A percentile compares a stretch with the other conserved stretches of the same genome.
phyloP scores from a whole-genome alignment of 106 monocot genomes.

The Narthecium ossifragum region DNA sequence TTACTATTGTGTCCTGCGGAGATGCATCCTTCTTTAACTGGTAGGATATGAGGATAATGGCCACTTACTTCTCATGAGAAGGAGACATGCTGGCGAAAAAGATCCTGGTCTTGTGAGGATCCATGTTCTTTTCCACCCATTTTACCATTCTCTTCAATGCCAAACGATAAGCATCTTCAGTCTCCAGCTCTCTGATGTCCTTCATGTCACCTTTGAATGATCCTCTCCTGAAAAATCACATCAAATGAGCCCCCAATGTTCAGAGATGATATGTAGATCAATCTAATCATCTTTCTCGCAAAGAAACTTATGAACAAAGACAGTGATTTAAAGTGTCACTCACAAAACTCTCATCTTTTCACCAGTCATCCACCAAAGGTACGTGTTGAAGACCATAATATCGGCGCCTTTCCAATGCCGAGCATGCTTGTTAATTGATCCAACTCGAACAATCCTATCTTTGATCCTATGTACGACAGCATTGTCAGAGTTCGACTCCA shows the following conservation, averaged over 20 bases:
- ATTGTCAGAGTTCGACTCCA: conserved; percentile 92
- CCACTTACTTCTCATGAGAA: conserved; percentile 49
- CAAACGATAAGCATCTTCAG: conserved; percentile 64
- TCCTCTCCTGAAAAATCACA: conserved; percentile 39
- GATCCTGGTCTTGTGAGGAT: conserved; percentile 43
- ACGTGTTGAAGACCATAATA: conserved; percentile 78
- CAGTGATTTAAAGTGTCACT: no score
- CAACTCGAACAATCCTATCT: conserved; percentile 55
- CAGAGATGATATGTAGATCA: no score
- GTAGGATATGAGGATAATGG: no score
- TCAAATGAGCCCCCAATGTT: no score
- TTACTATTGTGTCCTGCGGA: no score
- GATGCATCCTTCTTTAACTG: no score
- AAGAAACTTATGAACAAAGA: no score
- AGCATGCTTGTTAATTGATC: conserved; percentile 67
- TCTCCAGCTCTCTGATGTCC: conserved; percentile 53
- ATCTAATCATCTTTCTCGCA: no score
- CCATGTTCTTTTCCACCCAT: conserved; percentile 78
- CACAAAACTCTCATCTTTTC: conserved; percentile 78
- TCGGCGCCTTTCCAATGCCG: conserved; percentile 73
- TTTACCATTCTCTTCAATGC: conserved; percentile 56
- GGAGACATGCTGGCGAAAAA: conserved; percentile 97
- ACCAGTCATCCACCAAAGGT: conserved; percentile 97
- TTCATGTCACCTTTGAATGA: conserved; percentile 56
- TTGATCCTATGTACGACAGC: conserved; percentile 64